Evolutionary conservation across 306 rosid genomes (phyloP).

Genomic region (Malus sylvestris): DNA sequence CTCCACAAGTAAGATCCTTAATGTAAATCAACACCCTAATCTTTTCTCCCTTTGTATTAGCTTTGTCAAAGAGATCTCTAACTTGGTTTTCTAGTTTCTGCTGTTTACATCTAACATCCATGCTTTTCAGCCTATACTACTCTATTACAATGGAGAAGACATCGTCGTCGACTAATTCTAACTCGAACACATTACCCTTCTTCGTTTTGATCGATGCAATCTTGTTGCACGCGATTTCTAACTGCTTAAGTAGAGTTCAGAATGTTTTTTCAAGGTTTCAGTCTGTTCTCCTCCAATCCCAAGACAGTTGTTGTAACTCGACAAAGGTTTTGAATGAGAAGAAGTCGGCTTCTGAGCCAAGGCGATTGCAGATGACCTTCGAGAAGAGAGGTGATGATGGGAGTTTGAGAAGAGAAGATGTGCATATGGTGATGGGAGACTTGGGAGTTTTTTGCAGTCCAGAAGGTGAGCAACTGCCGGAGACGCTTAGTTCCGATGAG

Average conservation of each 20-base stretch:
- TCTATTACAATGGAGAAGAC: constrained; percentile 23
- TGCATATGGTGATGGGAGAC: constrained; percentile 41
- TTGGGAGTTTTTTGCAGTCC: constrained; percentile 50
- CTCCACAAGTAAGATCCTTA: background rate
- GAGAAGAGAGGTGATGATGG: constrained; percentile 29
- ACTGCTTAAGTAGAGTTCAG: background rate
- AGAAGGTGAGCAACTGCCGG: constrained; percentile 38
- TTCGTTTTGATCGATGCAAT: constrained; percentile 8
- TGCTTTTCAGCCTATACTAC: constrained; percentile 8
- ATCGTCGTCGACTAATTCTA: background rate
- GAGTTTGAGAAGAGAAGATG: constrained; percentile 44
- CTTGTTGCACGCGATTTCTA: background rate
- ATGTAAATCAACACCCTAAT: constrained; percentile 16
- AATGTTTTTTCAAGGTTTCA: constrained; percentile 14
- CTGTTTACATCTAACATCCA: background rate
- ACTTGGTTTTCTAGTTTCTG: background rate
- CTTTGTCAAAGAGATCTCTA: background rate
- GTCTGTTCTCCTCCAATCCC: constrained; percentile 22
- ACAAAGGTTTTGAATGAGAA: constrained; percentile 13
- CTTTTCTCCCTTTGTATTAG: background rate
- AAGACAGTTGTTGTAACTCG: constrained; percentile 2
- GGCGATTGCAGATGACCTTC: background rate
- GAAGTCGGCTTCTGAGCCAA: constrained; percentile 9
- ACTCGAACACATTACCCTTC: background rate
- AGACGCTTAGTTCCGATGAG: constrained; percentile 29